Evolutionary conservation across 2,329 filamentous ascomycete species (phyloP), one percentile per base, ranked within the genome.

Genomic region (Bisporella sp.): DNA sequence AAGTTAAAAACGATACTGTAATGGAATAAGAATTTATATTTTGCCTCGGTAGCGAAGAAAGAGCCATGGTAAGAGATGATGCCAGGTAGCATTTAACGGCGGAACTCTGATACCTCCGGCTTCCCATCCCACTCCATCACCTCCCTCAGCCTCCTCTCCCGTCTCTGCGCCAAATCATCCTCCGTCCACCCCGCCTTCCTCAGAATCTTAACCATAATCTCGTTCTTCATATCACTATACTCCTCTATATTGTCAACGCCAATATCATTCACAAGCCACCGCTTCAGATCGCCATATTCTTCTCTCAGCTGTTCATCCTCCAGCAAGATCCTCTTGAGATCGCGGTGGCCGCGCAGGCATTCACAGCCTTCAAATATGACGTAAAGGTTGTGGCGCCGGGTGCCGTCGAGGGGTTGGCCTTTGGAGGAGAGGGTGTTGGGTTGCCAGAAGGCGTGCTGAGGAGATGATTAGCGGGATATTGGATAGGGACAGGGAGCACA

Each of bases 331-430:
- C 68, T 61, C n/a, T 68, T 64, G 28, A 71, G 43, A 39, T 57
- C 66, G 9, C 69, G 57, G 54, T 72, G 68, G 48, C 70, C 71
- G n/a, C 63, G 60, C 13, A 67, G 58, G 30, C 64, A 57, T 7
- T 61, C 48, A 31, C 63, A 62, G 1, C 63, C 65, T 9, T 69
- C 62, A 7, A 70, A 52, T 40, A 64, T 66, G 0, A 71, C 56
- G 54, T 70, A 71, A 4, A 21, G 21, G 21, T 21, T 21, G 21
- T 21, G 21, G 21, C 21, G 21, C 3, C 21, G 21, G 21, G 21
- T 3, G 21, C 21, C 21, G 21, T 21, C 21, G 21, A 21, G 21
- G 21, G 21, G 21, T 3, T 21, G 21, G 21, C 21, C 21, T 3
- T 21, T 21, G 21, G 21, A 21, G 2, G 21, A 21, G 21, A 21